A percentile compares a stretch with the other conserved stretches of the same genome.
These are phyloP conservation scores for Mycena rebaudengoi DNA, from an alignment of 768 basidiomycete species.

Conservation along the genomic window DNA sequence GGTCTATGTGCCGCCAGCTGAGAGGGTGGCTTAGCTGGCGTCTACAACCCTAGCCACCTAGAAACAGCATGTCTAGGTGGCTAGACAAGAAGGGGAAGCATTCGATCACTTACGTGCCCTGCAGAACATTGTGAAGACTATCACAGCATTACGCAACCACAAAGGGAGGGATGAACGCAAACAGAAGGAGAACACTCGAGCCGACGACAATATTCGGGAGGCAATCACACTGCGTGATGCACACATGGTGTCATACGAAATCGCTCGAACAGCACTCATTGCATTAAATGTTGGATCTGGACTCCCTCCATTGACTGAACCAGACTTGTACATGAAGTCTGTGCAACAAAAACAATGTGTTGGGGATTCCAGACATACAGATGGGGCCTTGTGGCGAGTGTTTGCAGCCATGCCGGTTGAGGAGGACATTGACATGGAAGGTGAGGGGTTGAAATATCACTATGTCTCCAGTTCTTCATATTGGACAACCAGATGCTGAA, in stretches of 20 bases:
- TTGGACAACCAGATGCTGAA: neutral
- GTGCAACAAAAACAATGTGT: neutral
- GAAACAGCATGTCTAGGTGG: too few relatives aligned
- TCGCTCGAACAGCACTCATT: neutral
- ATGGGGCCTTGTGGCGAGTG: neutral
- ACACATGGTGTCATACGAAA: neutral
- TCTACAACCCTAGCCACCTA: too few relatives aligned
- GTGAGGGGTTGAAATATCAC: neutral
- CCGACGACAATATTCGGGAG: neutral
- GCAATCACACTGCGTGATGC: neutral
- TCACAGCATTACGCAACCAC: neutral
- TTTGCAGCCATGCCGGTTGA: neutral
- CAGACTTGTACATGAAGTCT: neutral
- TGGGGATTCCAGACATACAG: neutral
- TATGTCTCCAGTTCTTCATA: neutral
- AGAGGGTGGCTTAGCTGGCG: too few relatives aligned
- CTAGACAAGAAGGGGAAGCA: neutral
- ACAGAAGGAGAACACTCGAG: neutral
- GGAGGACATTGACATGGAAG: neutral
- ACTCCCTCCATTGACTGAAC: neutral
- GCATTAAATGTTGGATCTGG: neutral
- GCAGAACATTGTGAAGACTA: neutral
- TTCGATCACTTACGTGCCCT: conserved; percentile 1
- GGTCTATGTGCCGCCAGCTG: too few relatives aligned
- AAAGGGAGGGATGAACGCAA: neutral